phyloP scores from a whole-genome alignment of 2,329 filamentous ascomycete genomes.

The Phialophora chinensis region DNA sequence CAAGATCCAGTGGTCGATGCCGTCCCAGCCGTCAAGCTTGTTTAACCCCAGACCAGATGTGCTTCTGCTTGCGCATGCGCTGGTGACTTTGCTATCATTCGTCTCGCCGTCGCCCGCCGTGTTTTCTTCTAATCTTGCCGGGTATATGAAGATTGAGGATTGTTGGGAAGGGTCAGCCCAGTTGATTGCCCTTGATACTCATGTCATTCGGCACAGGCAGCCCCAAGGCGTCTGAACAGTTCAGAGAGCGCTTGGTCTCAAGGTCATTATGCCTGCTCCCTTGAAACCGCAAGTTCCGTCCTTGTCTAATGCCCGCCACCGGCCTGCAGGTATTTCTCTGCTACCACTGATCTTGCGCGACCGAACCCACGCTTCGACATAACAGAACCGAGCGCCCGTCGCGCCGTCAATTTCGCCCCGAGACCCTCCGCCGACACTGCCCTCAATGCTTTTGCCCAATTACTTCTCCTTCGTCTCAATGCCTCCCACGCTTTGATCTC shows the following conservation, averaged over 20 bases:
- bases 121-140: not conserved
- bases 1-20: not conserved
- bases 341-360: constrained; percentile 10
- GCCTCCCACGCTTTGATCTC: constrained; percentile 41
- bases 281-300: not conserved
- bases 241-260: constrained; percentile 22
- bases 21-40: not conserved
- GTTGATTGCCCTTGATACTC: not conserved
- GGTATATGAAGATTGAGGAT: not conserved
- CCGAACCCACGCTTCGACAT: not conserved
- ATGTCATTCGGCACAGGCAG: constrained; percentile 3
- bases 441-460: constrained; percentile 43
- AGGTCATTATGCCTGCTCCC: constrained; percentile 6
- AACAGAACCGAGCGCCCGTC: constrained; percentile 2
- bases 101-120: not conserved
- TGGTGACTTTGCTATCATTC: not conserved
- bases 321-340: not conserved
- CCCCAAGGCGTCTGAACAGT: constrained; percentile 18
- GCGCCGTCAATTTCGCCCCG: constrained; percentile 2
- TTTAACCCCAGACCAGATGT: not conserved
- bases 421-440: constrained; percentile 44
- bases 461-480: constrained; percentile 40
- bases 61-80: not conserved
- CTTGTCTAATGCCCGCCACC: not conserved
- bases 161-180: not conserved